Conservation (phyloP, 164 flowering plant genomes). For the Annona squamosa region DNA sequence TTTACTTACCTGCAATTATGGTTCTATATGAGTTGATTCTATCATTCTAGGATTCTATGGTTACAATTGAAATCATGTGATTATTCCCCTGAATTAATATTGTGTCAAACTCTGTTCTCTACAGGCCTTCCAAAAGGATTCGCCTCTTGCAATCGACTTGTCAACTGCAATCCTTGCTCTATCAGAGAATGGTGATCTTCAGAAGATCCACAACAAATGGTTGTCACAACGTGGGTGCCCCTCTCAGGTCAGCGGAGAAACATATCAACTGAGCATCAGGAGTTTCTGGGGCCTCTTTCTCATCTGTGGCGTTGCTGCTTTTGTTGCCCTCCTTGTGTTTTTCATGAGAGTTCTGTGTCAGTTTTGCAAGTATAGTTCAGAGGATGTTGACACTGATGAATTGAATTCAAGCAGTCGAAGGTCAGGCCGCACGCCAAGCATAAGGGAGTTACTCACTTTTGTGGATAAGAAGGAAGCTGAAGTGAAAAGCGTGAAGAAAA, state of each 20-base stretch:
- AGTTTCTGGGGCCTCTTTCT: constrained; percentile 98
- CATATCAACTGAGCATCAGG: constrained; percentile 41
- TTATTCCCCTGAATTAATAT: neutral
- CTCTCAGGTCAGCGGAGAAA: constrained; percentile 27
- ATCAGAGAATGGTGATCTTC: constrained; percentile 88
- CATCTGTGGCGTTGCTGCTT: constrained; percentile 63
- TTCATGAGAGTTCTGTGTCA: constrained; percentile 42
- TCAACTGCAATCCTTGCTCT: constrained; percentile 85
- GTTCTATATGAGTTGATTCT: neutral
- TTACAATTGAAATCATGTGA: neutral
- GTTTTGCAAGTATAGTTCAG: constrained; percentile 39
- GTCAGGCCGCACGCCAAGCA: constrained; percentile 22
- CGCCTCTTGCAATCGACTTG: constrained; percentile 82
- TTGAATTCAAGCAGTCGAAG: constrained; percentile 13
- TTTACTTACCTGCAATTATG: neutral
- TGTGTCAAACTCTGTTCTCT: constrained; percentile 1
- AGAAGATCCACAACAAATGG: constrained; percentile 79
- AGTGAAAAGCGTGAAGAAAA: constrained; percentile 17
- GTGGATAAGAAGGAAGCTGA: constrained; percentile 67
- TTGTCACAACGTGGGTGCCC: constrained; percentile 37
- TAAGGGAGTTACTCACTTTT: constrained; percentile 45
- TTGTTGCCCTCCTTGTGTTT: constrained; percentile 53
- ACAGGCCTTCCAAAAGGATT: constrained; percentile 88
- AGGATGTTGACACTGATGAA: constrained; percentile 25
- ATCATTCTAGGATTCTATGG: neutral